These are phyloP conservation scores for Penicillium taxi DNA, from an alignment of 495 filamentous ascomycete genomes.

Conservation along the genomic window DNA sequence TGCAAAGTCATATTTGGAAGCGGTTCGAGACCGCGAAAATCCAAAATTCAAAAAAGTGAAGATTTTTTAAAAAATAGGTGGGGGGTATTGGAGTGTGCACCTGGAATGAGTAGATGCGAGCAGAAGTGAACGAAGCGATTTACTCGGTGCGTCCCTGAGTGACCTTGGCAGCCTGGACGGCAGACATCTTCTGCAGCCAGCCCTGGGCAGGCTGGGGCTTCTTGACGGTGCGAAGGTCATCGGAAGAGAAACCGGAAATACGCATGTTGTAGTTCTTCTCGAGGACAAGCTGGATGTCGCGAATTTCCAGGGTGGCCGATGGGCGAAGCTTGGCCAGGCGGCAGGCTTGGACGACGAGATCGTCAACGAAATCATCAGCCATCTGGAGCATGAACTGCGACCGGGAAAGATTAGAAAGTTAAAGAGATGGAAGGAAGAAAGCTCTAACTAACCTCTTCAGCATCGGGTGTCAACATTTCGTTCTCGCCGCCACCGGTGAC, in stretches of 20 bases:
- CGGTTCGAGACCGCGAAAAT: too few relatives aligned
- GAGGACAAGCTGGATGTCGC: conserved; percentile 88
- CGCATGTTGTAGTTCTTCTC: conserved; percentile 98
- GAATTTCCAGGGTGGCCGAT: conserved; percentile 81
- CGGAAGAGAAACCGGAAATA: conserved; percentile 86
- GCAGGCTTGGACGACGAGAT: conserved; percentile 77
- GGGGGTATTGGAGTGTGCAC: too few relatives aligned
- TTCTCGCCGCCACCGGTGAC: conserved; percentile 76
- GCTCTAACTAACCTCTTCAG: conserved; percentile 69
- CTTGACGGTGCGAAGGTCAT: conserved; percentile 87
- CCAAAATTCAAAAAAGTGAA: too few relatives aligned
- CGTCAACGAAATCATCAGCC: conserved; percentile 91
- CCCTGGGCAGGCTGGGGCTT: conserved; percentile 78
- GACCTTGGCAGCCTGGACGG: conserved; percentile 83
- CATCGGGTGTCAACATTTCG: conserved; percentile 71
- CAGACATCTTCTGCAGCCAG: conserved; percentile 95
- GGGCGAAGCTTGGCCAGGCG: conserved; percentile 85
- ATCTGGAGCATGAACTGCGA: conserved; percentile 73
- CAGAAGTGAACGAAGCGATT: not conserved
- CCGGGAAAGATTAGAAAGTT: not conserved
- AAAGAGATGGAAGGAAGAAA: not conserved
- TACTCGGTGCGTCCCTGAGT: conserved; percentile 42
- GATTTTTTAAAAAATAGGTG: too few relatives aligned
- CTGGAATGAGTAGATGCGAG: too few relatives aligned
- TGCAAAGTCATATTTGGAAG: too few relatives aligned